Base-by-base conservation (phyloP, 176 grass and related monocot genomes). In the Guadua angustifolia region DNA sequence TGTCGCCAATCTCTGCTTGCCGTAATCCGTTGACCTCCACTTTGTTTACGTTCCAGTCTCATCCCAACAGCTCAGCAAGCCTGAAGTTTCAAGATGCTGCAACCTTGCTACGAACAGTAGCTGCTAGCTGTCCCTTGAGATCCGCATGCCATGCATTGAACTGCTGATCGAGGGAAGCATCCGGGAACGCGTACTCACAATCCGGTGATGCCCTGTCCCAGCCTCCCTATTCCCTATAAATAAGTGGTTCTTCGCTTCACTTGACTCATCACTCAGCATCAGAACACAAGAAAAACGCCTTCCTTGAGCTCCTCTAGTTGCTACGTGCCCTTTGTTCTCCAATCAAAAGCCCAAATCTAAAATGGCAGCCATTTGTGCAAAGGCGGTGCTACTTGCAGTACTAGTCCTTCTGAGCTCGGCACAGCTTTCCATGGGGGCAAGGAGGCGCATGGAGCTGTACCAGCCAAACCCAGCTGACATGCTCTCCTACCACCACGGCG, bases 401-500 rank as follows among this genome's bases (percentile, higher is more conserved):
- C 15, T 68, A 6, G 5, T 83, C 50, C 56, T 97, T n/a, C 19
- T 44, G 46, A 70, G 64, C 78, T 47, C 78, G 3, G 69, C 80
- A 1, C 84, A 79, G 50, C 67, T 68, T 5, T 49, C 47, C 40
- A 61, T 67, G 49, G 84, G 79, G 5, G 84, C 84, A 72, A 73
- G 88, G 67, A 38, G 88, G 66, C 84, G 84, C 84, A 83, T 90
- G 88, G 88, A 90, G 74, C 88, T 90, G 26, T 90, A 86, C 33
- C 49, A 59, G 2, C 84, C 88, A 1, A 16, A 90, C 9, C 79
- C 79, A 18, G 67, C 77, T 0, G 43, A 92, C 52, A 75, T 92
- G 75, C 92, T 97, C 69, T 86, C 80, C 42, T 97, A 91, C 89
- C 94, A 97, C 86, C 22, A 89, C 9, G 94, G 92, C 3, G 26